Evolutionary conservation across 139 green algal genomes (phyloP), one percentile per base, ranked within the genome.

Genomic region (Chlamydomonas sphaeroides): DNA sequence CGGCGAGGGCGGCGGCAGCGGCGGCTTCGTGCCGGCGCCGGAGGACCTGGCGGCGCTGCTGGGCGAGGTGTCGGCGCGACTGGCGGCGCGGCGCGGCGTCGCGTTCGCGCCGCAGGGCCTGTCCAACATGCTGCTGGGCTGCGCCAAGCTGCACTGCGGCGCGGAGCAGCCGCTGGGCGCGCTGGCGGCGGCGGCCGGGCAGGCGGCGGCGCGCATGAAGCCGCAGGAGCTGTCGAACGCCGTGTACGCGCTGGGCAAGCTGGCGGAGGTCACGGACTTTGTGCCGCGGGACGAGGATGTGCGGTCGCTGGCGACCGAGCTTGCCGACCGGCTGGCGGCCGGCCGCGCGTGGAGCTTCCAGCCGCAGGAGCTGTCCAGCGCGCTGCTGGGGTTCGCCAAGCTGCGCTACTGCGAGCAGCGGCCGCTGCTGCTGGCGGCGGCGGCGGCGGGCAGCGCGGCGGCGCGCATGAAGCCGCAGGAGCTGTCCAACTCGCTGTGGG

Each of bases 401-500:
- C 23, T 25, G 56, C 2, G 3, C 14, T 28, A 10, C 56, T 8
- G 18, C 56, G 56, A 26, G 25, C 56, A 32, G 25, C 25, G 56
- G 25, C 56, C 56, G 17, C 23, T 1, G 6, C 25, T 32, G 25
- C 3, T 21, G 18, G 17, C 56, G 56, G 25, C 25, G 56, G 56
- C 21, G 56, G 6, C 25, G 56, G 56, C 56, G 25, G 45, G 45
- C 45, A 21, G 11, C 23, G 28, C 30, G 17, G 39, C 26, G 28
- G 33, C 8, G 23, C n/a, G 39, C 3, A 32, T 74, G n/a, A 38
- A 48, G 20, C 41, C 41, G 25, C 39, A 74, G 26, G 41, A 59
- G 39, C 39, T 88, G 0, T 38, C 78, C 17, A 74, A 62, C 74
- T 83, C 62, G n/a, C 30, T 88, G 63, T 88, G 71, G 70, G 70